Evolutionary conservation across 257 asterid genomes (phyloP).

Genomic region (Mitragyna speciosa): DNA sequence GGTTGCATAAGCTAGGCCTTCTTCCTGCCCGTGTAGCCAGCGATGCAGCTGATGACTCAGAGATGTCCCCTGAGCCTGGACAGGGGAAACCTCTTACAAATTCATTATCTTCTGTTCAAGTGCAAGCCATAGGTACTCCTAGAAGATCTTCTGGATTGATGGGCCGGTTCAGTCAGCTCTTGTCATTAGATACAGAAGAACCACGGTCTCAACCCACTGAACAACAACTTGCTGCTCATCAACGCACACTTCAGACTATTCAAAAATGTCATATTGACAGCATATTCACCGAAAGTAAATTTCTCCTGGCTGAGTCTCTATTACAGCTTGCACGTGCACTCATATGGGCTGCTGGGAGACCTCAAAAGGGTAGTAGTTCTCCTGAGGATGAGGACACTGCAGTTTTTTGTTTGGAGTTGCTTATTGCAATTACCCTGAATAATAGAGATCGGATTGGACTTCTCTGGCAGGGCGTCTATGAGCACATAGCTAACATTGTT

Average conservation of each 20-base stretch:
- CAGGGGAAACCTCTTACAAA: conserved; percentile 80
- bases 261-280: conserved; percentile 93
- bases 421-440: conserved; percentile 82
- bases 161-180: conserved; percentile 96
- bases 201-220: conserved; percentile 95
- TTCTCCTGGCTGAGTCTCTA: conserved; percentile 76
- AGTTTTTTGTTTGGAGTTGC: conserved; percentile 90
- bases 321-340: conserved; percentile 93
- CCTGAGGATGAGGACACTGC: conserved; percentile 97
- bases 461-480: conserved; percentile 92
- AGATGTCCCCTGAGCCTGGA: conserved; percentile 74
- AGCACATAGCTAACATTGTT: conserved; percentile 82
- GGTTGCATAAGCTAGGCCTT: conserved; percentile 93
- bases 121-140: conserved; percentile 82
- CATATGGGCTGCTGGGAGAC: conserved; percentile 93
- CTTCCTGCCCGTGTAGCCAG: conserved; percentile 98
- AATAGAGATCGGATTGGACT: conserved; percentile 89
- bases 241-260: conserved; percentile 89
- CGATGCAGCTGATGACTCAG: conserved; percentile 93
- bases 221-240: conserved; percentile 96
- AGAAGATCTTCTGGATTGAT: conserved; percentile 93
- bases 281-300: conserved; percentile 92
- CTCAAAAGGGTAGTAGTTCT: conserved; percentile 80
- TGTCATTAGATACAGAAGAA: conserved; percentile 90
- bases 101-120: conserved; percentile 69